A percentile compares a stretch with the other conserved stretches of the same genome.
phyloP scores from a whole-genome alignment of 2,329 filamentous ascomycete genomes.

The Leptographium radiaticola region DNA sequence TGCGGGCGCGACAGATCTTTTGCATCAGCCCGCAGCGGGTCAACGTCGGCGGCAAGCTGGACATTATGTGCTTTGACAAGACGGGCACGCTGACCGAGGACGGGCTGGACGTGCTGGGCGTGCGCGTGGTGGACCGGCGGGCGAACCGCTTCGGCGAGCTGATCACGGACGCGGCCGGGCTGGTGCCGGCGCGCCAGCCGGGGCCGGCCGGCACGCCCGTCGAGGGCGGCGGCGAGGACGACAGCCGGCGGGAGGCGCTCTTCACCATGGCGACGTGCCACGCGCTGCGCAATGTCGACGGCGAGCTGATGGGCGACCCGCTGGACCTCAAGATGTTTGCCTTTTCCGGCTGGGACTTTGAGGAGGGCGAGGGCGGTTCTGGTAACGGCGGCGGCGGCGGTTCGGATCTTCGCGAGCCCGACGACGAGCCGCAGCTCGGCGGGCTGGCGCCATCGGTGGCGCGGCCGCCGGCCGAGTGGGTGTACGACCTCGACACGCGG shows the following conservation, averaged over 20 bases:
- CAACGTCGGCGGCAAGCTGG: constrained; percentile 90
- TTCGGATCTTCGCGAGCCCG: constrained; percentile 40
- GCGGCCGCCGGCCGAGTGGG: constrained; percentile 49
- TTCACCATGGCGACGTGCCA: constrained; percentile 98
- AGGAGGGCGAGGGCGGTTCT: constrained; percentile 65
- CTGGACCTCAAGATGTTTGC: constrained; percentile 98
- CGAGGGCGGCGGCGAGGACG: constrained; percentile 11
- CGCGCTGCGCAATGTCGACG: constrained; percentile 74
- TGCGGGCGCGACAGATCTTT: constrained; percentile 86
- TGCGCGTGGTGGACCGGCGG: constrained; percentile 59
- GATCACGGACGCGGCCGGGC: constrained; percentile 41
- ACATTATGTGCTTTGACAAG: constrained; percentile 97
- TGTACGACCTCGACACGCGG: constrained; percentile 10
- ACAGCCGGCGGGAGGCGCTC: constrained; percentile 46
- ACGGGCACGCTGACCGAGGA: constrained; percentile 97
- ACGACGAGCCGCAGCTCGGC: constrained; percentile 37
- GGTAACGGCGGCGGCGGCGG: constrained; percentile 16
- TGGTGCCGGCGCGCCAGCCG: constrained; percentile 7
- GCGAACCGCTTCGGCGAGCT: constrained; percentile 60
- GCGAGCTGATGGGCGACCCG: constrained; percentile 82
- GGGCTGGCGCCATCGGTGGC: constrained; percentile 81
- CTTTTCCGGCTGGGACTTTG: constrained; percentile 84
- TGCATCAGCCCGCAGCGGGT: constrained; percentile 96
- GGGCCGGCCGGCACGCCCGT: background rate
- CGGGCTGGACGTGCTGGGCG: constrained; percentile 82